phyloP scores from a whole-genome alignment of 345 rosid species.

The Salix caprea region DNA sequence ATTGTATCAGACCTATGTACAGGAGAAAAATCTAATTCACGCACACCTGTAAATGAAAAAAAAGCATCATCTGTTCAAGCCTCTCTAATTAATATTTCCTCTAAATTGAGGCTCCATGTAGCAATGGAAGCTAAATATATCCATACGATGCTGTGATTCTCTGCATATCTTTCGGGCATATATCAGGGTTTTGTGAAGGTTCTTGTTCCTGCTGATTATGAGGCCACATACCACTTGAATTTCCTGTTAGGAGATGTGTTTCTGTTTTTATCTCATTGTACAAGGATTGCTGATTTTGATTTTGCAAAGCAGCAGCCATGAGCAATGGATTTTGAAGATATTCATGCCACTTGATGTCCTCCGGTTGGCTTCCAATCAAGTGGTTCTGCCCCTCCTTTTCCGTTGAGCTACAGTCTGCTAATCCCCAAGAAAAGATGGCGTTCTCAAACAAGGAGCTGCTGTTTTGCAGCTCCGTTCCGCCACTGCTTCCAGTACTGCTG shows the following conservation, averaged over 20 bases:
- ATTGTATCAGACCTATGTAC: constrained; percentile 38
- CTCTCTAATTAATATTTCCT: not conserved
- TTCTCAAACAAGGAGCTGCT: constrained; percentile 49
- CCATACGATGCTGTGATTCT: constrained; percentile 39
- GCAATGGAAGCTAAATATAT: constrained; percentile 24
- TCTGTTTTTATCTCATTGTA: constrained; percentile 71
- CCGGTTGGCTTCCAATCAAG: constrained; percentile 30
- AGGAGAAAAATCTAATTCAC: constrained; percentile 17
- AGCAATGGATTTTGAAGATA: constrained; percentile 41
- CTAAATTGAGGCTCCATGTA: not conserved
- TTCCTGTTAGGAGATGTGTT: constrained; percentile 40
- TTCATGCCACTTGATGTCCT: constrained; percentile 46
- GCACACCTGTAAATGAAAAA: constrained; percentile 30
- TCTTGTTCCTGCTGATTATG: constrained; percentile 49
- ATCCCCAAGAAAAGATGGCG: constrained; percentile 50
- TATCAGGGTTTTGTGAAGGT: constrained; percentile 28
- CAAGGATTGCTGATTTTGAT: constrained; percentile 50
- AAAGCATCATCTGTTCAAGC: constrained; percentile 8
- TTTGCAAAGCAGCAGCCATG: constrained; percentile 54
- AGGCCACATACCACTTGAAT: constrained; percentile 47
- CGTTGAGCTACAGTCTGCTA: constrained; percentile 40
- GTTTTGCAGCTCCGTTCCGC: constrained; percentile 48
- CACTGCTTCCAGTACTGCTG: constrained; percentile 37
- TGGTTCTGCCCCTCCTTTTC: constrained; percentile 41
- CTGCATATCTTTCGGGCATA: constrained; percentile 32